These are phyloP conservation scores for Globisporangium yorkense DNA, from an alignment of 352 stramenopile species.

Conservation along the genomic window DNA sequence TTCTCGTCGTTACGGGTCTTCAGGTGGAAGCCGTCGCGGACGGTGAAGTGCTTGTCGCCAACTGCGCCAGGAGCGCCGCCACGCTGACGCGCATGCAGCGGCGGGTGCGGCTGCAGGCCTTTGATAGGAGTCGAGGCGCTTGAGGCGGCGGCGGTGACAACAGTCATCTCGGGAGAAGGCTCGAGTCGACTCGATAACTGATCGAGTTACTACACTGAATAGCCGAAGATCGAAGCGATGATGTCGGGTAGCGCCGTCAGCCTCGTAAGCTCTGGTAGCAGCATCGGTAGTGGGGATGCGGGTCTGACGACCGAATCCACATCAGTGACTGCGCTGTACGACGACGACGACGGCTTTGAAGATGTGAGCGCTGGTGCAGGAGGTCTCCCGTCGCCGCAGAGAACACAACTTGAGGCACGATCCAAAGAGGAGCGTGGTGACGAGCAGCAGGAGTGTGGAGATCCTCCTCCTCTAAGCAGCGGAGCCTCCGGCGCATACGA, in stretches of 20 bases:
- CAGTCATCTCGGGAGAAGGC: background rate
- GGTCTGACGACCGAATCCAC: background rate
- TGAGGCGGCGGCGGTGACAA: background rate
- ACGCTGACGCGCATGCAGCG: background rate
- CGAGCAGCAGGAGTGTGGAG: background rate
- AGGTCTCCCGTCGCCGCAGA: background rate
- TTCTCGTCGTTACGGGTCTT: constrained; percentile 49
- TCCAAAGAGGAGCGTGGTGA: background rate
- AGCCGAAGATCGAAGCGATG: background rate
- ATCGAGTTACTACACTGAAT: too few relatives aligned
- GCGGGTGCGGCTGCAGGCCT: background rate
- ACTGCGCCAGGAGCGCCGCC: background rate
- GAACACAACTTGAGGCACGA: background rate
- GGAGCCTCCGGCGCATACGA: background rate
- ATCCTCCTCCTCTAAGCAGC: background rate
- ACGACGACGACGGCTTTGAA: constrained; percentile 10
- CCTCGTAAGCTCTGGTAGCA: background rate
- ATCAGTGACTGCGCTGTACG: background rate
- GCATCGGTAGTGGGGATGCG: background rate
- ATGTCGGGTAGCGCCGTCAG: background rate
- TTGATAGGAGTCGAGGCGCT: background rate
- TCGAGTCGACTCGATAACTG: too few relatives aligned
- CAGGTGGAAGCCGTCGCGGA: constrained; percentile 70
- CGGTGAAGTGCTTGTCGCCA: constrained; percentile 42
- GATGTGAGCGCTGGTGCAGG: background rate